These are phyloP conservation scores for Malassezia furfur DNA, from an alignment of 1,284 basidiomycete species.

Conservation along the genomic window DNA sequence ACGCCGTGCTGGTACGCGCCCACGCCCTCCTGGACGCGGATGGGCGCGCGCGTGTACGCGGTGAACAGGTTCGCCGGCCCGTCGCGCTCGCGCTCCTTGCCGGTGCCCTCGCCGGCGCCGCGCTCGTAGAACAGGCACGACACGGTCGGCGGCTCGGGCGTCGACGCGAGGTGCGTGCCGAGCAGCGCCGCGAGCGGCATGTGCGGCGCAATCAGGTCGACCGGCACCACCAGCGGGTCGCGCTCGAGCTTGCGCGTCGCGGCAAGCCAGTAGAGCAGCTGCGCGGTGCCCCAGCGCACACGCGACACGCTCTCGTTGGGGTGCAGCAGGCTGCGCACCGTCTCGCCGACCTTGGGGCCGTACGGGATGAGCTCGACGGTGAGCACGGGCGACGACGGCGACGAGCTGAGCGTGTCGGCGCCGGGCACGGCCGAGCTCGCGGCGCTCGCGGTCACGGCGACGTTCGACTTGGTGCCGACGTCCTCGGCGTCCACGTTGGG, in stretches of 20 bases:
- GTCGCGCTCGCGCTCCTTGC: conserved; percentile 44
- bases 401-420: conserved; percentile 12
- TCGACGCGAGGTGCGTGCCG: conserved; percentile 24
- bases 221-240: conserved; percentile 43
- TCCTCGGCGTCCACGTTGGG: conserved; percentile 20
- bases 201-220: conserved; percentile 38
- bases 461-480: conserved; percentile 24
- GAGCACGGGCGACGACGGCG: conserved; percentile 19
- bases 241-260: conserved; percentile 36
- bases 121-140: conserved; percentile 39
- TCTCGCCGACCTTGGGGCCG: conserved; percentile 27
- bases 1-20: conserved; percentile 4
- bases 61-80: conserved; percentile 37
- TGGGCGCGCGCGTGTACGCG: conserved; percentile 22
- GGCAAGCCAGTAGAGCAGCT: conserved; percentile 44
- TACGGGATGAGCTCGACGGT: conserved; percentile 37
- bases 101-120: conserved; percentile 38
- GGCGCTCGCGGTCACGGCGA: conserved; percentile 25
- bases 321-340: conserved; percentile 9
- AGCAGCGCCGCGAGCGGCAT: conserved; percentile 34
- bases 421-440: neutral
- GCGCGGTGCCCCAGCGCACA: conserved; percentile 33
- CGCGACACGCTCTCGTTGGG: conserved; percentile 1
- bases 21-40: conserved; percentile 19
- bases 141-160: conserved; percentile 25